Evolutionary conservation across 2,329 filamentous ascomycete species (phyloP), one percentile per base, ranked within the genome.

Genomic region (Exophiala spinifera): DNA sequence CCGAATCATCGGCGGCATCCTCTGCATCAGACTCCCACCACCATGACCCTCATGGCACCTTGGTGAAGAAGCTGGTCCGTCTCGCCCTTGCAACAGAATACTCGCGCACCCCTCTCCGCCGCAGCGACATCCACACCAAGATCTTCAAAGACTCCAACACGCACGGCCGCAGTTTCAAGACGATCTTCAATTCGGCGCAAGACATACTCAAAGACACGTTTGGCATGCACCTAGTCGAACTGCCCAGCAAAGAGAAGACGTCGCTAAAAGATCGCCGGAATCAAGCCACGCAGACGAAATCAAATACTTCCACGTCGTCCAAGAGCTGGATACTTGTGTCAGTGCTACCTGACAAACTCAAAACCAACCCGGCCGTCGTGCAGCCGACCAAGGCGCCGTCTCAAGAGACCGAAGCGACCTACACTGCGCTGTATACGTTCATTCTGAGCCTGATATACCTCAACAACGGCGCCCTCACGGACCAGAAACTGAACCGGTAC

Each of bases 161-260:
- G 4, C 20, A 28, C 19, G 75, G 83, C 5, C 79, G 86, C 28
- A 76, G 84, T 33, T 97, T 96, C 69, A 91, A 84, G 67, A 70
- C 74, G 11, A 83, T 96, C 3, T 96, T 96, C 65, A 81, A 82
- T 0, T 76, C 81, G 37, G 89, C 92, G 39, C 92, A 99, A 69
- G 72, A 76, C 31, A 81, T 88, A 61, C 75, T 99, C 34, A 76
- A 79, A 45, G 74, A 74, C 1, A 79, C 85, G 1, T 97, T 96
- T 72, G 94, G 94, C n/a, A 96, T 97, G 91, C 81, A 91, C 69
- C 81, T 99, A 78, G 79, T 83, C 3, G 91, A 96, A 72, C 77
- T 97, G 46, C 91, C 94, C 0, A 77, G 81, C 1, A 82, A 81
- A 65, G 92, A 96, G 66, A 95, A 91, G 70, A 80, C 88, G 46